Conservation (phyloP, 2,329 filamentous ascomycete genomes). For the Diaporthe destruens region DNA sequence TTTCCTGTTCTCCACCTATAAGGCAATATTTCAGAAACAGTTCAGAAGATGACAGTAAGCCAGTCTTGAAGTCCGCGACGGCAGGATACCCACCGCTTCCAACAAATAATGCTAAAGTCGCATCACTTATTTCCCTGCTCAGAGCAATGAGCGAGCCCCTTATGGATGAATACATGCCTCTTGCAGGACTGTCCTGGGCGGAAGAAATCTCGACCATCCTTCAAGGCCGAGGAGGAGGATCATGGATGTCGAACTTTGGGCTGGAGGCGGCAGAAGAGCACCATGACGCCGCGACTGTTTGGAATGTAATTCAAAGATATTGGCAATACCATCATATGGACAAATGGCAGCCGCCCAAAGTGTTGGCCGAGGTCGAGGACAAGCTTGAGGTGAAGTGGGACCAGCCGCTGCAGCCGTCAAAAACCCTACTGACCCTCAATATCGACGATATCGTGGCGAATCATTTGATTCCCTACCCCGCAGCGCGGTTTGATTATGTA, state of each 20-base stretch:
- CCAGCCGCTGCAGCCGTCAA: too few relatives aligned
- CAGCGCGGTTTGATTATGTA: background rate
- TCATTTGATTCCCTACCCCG: background rate
- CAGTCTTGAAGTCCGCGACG: too few relatives aligned
- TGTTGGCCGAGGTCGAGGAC: too few relatives aligned
- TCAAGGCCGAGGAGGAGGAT: too few relatives aligned
- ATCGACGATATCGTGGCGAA: background rate
- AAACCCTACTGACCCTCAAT: too few relatives aligned
- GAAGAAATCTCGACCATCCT: background rate
- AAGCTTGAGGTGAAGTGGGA: too few relatives aligned
- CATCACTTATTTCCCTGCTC: background rate
- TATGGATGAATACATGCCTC: accelerated
- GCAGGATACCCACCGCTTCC: background rate
- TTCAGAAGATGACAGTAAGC: too few relatives aligned
- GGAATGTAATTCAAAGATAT: background rate
- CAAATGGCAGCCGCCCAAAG: too few relatives aligned
- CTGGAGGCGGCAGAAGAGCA: background rate
- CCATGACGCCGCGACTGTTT: background rate
- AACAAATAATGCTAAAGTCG: background rate
- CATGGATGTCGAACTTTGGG: constrained; percentile 3
- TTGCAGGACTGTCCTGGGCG: too few relatives aligned
- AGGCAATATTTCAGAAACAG: background rate
- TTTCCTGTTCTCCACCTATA: background rate
- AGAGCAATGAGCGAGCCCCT: background rate
- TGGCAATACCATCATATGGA: background rate